Conservation (phyloP, 768 basidiomycete species). For the Phylloporus sp. region DNA sequence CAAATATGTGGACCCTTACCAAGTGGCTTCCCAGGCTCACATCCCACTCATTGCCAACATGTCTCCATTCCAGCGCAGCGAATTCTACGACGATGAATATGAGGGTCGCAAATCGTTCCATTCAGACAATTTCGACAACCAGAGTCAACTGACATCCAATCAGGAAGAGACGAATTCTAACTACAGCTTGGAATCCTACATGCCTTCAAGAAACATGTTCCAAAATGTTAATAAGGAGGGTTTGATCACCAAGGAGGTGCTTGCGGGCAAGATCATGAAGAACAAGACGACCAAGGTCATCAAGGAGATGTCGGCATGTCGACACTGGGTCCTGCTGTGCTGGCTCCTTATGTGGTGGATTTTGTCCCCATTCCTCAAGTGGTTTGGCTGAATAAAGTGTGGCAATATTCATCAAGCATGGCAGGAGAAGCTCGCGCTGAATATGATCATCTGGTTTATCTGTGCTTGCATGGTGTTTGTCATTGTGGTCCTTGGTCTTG, state of each 20-base stretch:
- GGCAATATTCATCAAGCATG: constrained; percentile 91
- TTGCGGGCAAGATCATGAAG: constrained; percentile 77
- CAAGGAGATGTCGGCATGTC: constrained; percentile 72
- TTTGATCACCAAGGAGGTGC: constrained; percentile 69
- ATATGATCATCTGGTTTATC: constrained; percentile 91
- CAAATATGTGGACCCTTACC: constrained; percentile 47
- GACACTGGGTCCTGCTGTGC: constrained; percentile 85
- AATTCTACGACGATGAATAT: constrained; percentile 68
- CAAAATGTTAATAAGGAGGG: constrained; percentile 71
- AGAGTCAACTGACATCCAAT: constrained; percentile 69
- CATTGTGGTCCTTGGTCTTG: constrained; percentile 75
- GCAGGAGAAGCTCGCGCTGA: constrained; percentile 93
- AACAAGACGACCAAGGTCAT: constrained; percentile 84
- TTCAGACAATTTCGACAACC: constrained; percentile 74
- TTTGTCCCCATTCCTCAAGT: constrained; percentile 62
- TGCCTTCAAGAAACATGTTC: constrained; percentile 93
- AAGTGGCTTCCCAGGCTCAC: too few relatives aligned
- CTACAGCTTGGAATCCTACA: constrained; percentile 87
- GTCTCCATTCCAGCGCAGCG: constrained; percentile 57
- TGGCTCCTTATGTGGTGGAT: constrained; percentile 94
- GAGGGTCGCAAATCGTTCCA: constrained; percentile 69
- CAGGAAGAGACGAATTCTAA: constrained; percentile 75
- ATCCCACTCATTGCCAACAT: too few relatives aligned
- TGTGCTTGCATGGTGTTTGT: constrained; percentile 91
- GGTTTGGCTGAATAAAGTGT: constrained; percentile 89